Percentiles rank a stretch among this genome's conserved stretches.
phyloP scores from a whole-genome alignment of 1,139 yeast genomes.

The Yamadazyma triangularis region DNA sequence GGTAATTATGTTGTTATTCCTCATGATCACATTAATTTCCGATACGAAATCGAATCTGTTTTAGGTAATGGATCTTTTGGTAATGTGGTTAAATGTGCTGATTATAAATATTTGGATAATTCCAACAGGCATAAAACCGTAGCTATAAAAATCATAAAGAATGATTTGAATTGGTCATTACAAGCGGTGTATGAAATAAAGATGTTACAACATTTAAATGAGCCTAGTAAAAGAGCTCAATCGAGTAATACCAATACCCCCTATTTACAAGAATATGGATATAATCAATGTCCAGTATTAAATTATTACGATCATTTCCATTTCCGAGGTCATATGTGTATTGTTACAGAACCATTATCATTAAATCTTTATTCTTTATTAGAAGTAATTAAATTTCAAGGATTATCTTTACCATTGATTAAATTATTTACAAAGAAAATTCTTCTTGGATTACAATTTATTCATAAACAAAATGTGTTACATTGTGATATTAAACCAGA shows the following conservation, averaged over 20 bases:
- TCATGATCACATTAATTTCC: conserved; percentile 73
- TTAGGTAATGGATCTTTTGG: conserved; percentile 88
- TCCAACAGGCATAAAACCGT: conserved; percentile 30
- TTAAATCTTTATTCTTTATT: conserved; percentile 64
- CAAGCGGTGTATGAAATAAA: conserved; percentile 81
- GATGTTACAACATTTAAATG: conserved; percentile 47
- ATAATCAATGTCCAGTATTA: conserved; percentile 36
- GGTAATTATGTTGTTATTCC: conserved; percentile 57
- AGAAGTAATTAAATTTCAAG: conserved; percentile 57
- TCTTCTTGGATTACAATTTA: conserved; percentile 53
- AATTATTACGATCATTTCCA: conserved; percentile 67
- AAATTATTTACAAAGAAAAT: conserved; percentile 51
- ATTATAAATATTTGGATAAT: conserved; percentile 50
- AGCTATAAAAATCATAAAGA: conserved; percentile 75
- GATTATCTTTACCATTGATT: conserved; percentile 52
- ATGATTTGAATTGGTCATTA: conserved; percentile 67
- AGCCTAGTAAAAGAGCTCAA: conserved; percentile 10
- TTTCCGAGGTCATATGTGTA: conserved; percentile 81
- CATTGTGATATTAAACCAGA: conserved; percentile 95
- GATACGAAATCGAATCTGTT: conserved; percentile 57
- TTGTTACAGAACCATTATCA: conserved; percentile 69
- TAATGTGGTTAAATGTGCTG: conserved; percentile 65
- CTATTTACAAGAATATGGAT: conserved; percentile 10
- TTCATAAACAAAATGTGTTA: conserved; percentile 59
- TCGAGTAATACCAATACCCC: conserved; percentile 12